Base-by-base conservation (phyloP, 2,329 filamentous ascomycete genomes). In the Elsinoe ampelina region DNA sequence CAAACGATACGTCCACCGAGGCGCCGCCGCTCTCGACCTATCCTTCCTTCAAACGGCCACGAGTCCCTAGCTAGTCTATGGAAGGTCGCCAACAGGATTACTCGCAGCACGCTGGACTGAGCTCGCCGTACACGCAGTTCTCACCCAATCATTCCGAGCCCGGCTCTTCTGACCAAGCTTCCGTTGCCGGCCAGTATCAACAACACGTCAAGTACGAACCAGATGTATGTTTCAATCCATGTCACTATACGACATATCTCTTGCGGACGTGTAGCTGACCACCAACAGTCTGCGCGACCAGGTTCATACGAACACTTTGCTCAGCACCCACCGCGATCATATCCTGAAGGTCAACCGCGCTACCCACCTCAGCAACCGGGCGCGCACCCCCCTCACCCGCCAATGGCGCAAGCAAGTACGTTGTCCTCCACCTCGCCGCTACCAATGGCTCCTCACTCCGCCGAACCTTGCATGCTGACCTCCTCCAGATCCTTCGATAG, bases 371-470 rank as follows among this genome's bases (percentile, higher is more conserved):
- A 60, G 48, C 56, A 55, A 38, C 54, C 51, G 78, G 82, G 81
- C 77, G 84, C 81, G 73, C 82, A 83, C 72, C 80, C 84, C 73
- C 84, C 81, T 75, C 83, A 83, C 75, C 82, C 85, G 84, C 86
- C 85, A 85, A 96, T 96, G 91, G 89, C 91, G 83, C 90, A 95
- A 89, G 89, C 89, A 86, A 95, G 91, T 95, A 88, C 89, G 90
- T 95, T 89, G 15, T 35, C 39, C 54, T 22, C 15, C 10, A 34
- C 39, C 19, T 12, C 19, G 20, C 41, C 10, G 26, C 7, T 8
- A 20, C 15, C 39, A 19, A 45, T 45, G 39, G 39, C 19, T 15
- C 12, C 10, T 20, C 39, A 13, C 13, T n/a, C 22, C 48, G 32
- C 15, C 7, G 17, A 13, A 15, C 4, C 80, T 81, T 85, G 77